These are phyloP conservation scores for Fonsecaea multimorphosa DNA, from an alignment of 2,329 filamentous ascomycete genomes.

Conservation along the genomic window DNA sequence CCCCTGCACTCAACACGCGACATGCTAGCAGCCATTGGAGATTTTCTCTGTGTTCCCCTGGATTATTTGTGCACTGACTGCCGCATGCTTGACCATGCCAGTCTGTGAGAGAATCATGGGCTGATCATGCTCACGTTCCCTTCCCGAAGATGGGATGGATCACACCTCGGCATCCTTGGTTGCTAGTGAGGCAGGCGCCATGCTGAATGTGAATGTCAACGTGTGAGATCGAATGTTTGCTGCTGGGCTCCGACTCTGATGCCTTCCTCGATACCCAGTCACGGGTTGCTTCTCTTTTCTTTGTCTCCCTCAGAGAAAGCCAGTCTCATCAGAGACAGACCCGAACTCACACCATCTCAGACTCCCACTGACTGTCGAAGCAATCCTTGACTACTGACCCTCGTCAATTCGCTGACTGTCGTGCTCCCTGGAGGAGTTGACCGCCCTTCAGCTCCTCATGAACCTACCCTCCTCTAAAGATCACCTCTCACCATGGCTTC, in stretches of 20 bases:
- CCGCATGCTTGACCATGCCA: neutral
- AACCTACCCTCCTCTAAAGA: conserved; percentile 3
- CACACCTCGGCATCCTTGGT: conserved; percentile 16
- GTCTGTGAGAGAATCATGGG: neutral
- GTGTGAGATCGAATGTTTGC: conserved; percentile 8
- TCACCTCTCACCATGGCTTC: conserved; percentile 24
- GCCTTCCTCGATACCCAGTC: neutral
- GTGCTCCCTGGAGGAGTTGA: conserved; percentile 4
- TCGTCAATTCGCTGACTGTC: neutral
- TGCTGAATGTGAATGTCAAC: conserved; percentile 1
- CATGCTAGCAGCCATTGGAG: conserved; percentile 12
- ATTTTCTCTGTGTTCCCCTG: conserved; percentile 17
- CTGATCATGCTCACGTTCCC: conserved; percentile 8
- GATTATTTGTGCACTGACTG: conserved; percentile 14
- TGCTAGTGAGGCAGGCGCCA: conserved; percentile 7
- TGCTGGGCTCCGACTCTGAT: conserved; percentile 2
- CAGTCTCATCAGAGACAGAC: neutral
- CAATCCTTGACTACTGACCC: neutral
- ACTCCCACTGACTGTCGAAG: neutral
- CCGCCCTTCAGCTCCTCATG: conserved; percentile 13
- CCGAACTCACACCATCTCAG: conserved; percentile 1
- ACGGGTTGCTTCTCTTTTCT: conserved; percentile 10
- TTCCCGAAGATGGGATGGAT: conserved; percentile 17
- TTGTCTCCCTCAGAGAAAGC: neutral
- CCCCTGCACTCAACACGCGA: conserved; percentile 2